Evolutionary conservation across 1,284 basidiomycete species (phyloP).

Genomic region (Ceratobasidium sp.): DNA sequence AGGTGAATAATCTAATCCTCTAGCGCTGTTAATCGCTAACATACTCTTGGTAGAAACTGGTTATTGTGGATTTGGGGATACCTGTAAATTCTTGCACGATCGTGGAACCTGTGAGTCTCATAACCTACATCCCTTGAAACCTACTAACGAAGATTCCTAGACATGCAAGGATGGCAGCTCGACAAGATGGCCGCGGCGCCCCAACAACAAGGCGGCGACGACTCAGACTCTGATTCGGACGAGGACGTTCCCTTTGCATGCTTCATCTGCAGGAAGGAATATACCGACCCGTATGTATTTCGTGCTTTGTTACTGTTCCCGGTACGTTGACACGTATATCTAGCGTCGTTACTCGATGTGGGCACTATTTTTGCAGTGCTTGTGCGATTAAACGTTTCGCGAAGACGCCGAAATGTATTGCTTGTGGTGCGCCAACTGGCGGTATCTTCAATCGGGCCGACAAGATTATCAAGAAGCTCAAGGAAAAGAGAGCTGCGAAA

Average conservation of each 20-base stretch:
- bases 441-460: conserved; percentile 94
- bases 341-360: conserved; percentile 85
- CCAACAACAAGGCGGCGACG: conserved; percentile 63
- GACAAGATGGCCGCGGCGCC: conserved; percentile 81
- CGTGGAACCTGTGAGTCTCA: conserved; percentile 75
- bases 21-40: neutral
- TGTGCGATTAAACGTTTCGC: conserved; percentile 93
- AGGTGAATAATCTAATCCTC: conserved; percentile 60
- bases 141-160: conserved; percentile 56
- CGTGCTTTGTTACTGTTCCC: neutral
- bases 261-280: conserved; percentile 92
- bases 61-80: conserved; percentile 98
- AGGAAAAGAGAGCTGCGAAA: conserved; percentile 51
- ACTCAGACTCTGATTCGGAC: conserved; percentile 68
- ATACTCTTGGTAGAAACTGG: conserved; percentile 77
- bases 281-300: conserved; percentile 75
- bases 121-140: neutral
- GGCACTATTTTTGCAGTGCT: conserved; percentile 94
- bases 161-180: conserved; percentile 97
- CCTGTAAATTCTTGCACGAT: conserved; percentile 95
- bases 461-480: conserved; percentile 77
- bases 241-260: conserved; percentile 98
- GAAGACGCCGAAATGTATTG: conserved; percentile 94
- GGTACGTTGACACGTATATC: neutral
- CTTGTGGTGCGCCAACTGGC: conserved; percentile 89